phyloP scores from a whole-genome alignment of 192 early-diverging fungal genomes.

The Entomortierella parvispora region DNA sequence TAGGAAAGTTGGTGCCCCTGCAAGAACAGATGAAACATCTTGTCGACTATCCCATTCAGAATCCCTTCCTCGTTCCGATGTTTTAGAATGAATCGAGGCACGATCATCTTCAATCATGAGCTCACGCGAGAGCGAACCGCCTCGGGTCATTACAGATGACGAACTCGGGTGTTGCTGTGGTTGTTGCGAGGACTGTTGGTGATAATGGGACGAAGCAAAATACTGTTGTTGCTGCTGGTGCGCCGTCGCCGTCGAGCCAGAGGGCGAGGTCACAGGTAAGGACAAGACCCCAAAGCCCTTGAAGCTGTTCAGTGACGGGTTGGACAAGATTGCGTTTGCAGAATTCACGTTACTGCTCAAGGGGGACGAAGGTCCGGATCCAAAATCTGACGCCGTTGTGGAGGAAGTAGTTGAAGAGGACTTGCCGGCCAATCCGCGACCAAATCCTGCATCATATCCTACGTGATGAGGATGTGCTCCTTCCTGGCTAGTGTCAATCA shows the following conservation, averaged over 20 bases:
- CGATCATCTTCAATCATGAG: slow-evolving; percentile 26
- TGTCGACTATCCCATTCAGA: too few species aligned
- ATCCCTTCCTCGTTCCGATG: slow-evolving; percentile 2
- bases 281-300: slow-evolving; percentile 34
- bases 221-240: slow-evolving; percentile 49
- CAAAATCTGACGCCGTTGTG: slow-evolving; percentile 32
- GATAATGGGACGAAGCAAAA: slow-evolving; percentile 24
- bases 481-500: not conserved
- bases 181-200: too few species aligned
- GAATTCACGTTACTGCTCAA: slow-evolving; percentile 16
- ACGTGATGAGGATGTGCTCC: not conserved
- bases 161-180: not conserved
- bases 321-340: slow-evolving; percentile 32
- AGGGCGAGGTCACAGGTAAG: slow-evolving; percentile 30
- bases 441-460: slow-evolving; percentile 16
- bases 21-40: slow-evolving; percentile 18
- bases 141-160: not conserved
- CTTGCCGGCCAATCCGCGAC: slow-evolving; percentile 18
- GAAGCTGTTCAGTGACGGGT: slow-evolving; percentile 31
- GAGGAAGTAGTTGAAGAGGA: slow-evolving; percentile 42
- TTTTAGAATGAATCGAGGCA: slow-evolving; percentile 31
- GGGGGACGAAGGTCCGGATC: slow-evolving; percentile 41
- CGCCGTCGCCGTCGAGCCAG: slow-evolving; percentile 15
- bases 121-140: slow-evolving; percentile 7
- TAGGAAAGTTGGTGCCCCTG: not conserved